These are phyloP conservation scores for Rubia balearica DNA, from an alignment of 305 asterid species.

Conservation along the genomic window DNA sequence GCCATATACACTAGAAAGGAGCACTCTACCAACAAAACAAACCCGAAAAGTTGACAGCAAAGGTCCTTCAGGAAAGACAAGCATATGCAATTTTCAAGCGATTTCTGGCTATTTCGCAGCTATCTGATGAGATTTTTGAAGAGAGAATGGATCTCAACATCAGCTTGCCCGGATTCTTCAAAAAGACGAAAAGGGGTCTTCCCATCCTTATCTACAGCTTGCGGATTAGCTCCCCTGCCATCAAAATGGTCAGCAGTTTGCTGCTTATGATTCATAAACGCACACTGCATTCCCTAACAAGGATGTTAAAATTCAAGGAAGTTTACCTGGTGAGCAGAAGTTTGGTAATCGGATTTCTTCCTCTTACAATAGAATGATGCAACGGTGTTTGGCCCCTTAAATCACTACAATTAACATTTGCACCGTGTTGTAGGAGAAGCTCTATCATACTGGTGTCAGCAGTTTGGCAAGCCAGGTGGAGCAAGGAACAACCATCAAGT, in stretches of 20 bases:
- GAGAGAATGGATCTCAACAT: conserved; percentile 62
- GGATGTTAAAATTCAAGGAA: neutral
- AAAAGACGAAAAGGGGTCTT: conserved; percentile 57
- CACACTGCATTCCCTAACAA: neutral
- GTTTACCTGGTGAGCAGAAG: conserved; percentile 62
- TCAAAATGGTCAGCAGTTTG: conserved; percentile 6
- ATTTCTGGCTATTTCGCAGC: conserved; percentile 14
- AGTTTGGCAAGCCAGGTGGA: conserved; percentile 92
- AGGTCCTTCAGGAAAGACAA: conserved; percentile 1
- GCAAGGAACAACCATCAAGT: conserved; percentile 66
- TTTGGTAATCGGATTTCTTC: conserved; percentile 56
- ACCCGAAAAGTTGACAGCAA: neutral
- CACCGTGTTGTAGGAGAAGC: conserved; percentile 90
- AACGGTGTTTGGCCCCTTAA: conserved; percentile 75
- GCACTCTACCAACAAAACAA: conserved; percentile 1
- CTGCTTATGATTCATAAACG: neutral
- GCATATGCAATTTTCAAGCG: neutral
- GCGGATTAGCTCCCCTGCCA: conserved; percentile 77
- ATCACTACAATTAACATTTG: conserved; percentile 53
- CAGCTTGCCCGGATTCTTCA: conserved; percentile 49
- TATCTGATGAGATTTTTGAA: conserved; percentile 53
- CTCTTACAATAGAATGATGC: conserved; percentile 69
- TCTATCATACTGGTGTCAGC: conserved; percentile 89
- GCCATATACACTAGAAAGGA: neutral
- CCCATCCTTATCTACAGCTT: conserved; percentile 60